phyloP scores from a whole-genome alignment of 192 early-diverging fungal species.

The Umbelopsis sp. region DNA sequence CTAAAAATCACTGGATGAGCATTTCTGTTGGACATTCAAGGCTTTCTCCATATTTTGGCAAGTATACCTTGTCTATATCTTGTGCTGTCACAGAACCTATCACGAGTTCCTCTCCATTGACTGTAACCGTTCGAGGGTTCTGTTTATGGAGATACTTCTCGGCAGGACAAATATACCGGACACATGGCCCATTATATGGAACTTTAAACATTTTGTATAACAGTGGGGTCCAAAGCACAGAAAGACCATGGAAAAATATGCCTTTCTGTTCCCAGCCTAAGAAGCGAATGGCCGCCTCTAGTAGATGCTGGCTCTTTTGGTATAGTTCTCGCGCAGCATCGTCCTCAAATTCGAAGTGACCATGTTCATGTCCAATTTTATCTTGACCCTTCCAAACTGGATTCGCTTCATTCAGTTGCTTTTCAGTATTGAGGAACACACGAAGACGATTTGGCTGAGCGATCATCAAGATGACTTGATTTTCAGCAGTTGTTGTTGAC shows the following conservation, averaged over 20 bases:
- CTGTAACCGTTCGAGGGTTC: background rate
- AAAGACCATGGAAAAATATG: background rate
- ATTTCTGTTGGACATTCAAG: background rate
- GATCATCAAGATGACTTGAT: background rate
- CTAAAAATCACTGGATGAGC: background rate
- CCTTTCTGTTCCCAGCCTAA: background rate
- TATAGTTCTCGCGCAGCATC: background rate
- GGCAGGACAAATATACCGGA: background rate
- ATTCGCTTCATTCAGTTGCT: background rate
- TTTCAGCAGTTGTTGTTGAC: background rate
- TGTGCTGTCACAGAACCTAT: background rate
- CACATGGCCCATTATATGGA: constrained; percentile 7
- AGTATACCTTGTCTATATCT: background rate
- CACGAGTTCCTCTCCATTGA: background rate
- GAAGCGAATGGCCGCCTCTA: background rate
- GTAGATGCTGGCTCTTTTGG: background rate
- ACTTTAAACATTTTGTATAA: background rate
- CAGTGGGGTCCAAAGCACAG: background rate
- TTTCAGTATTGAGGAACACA: background rate
- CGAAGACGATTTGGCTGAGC: background rate
- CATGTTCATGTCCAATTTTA: background rate
- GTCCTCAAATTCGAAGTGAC: background rate
- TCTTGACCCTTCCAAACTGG: background rate
- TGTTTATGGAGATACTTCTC: background rate
- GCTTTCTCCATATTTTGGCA: no score